phyloP scores from a whole-genome alignment of 495 filamentous ascomycete genomes.

The Penicillium soppii region DNA sequence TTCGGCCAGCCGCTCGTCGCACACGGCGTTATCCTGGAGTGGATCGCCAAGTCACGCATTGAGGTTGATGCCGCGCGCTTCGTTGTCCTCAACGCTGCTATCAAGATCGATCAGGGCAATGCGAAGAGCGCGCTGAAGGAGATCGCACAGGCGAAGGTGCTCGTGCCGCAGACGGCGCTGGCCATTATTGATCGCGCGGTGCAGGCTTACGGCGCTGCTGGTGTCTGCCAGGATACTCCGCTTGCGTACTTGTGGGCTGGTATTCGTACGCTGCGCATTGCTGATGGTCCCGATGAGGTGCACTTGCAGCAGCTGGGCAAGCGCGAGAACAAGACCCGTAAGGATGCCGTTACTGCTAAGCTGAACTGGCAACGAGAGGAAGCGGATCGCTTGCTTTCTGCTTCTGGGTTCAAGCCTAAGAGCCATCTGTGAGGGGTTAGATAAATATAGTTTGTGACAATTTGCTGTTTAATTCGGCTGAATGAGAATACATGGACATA shows the following conservation, averaged over 20 bases:
- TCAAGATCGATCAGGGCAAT: constrained; percentile 80
- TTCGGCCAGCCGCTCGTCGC: constrained; percentile 78
- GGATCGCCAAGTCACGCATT: constrained; percentile 85
- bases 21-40: constrained; percentile 90
- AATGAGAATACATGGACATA: constrained; percentile 5
- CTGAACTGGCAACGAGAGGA: constrained; percentile 63
- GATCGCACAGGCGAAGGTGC: constrained; percentile 85
- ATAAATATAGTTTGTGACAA: background rate
- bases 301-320: constrained; percentile 88
- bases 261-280: constrained; percentile 78
- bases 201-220: constrained; percentile 81
- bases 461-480: background rate
- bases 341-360: constrained; percentile 59
- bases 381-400: constrained; percentile 63
- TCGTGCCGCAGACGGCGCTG: constrained; percentile 74
- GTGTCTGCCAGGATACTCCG: constrained; percentile 88
- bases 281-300: constrained; percentile 92
- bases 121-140: constrained; percentile 79
- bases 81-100: constrained; percentile 83
- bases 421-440: constrained; percentile 31
- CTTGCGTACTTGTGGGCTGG: constrained; percentile 84
- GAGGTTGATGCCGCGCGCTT: constrained; percentile 88
- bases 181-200: constrained; percentile 84
- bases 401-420: constrained; percentile 54
- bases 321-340: constrained; percentile 73